Evolutionary conservation across 495 filamentous ascomycete genomes (phyloP).

Genomic region (Tirmania nivea): DNA sequence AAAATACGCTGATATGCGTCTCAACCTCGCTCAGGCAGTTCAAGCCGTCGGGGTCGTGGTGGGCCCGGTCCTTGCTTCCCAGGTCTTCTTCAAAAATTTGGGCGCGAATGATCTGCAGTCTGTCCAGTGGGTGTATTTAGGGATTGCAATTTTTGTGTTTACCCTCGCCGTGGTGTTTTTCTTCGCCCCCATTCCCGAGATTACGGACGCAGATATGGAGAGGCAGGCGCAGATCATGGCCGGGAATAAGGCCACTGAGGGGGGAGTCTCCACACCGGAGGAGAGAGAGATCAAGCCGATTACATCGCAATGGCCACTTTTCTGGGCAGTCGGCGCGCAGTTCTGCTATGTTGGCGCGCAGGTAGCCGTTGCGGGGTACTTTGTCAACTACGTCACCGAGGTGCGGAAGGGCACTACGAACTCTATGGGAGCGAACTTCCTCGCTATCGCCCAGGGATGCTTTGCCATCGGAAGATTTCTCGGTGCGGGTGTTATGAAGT

Average conservation of each 20-base stretch:
- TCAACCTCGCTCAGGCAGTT: slow-evolving; percentile 45
- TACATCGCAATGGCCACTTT: slow-evolving; percentile 40
- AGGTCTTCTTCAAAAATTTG: slow-evolving; percentile 42
- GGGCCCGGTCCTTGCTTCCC: slow-evolving; percentile 43
- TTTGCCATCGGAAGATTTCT: slow-evolving; percentile 35
- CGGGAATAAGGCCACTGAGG: neutral
- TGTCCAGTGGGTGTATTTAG: slow-evolving; percentile 59
- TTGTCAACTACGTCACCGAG: slow-evolving; percentile 39
- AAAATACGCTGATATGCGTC: slow-evolving; percentile 42
- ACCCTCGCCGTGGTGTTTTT: slow-evolving; percentile 42
- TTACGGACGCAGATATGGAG: slow-evolving; percentile 55
- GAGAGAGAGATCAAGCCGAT: slow-evolving; percentile 31
- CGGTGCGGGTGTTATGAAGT: slow-evolving; percentile 31
- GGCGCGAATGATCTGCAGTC: slow-evolving; percentile 29
- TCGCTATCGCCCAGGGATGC: slow-evolving; percentile 33
- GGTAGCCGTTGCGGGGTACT: slow-evolving; percentile 32
- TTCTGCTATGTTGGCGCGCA: slow-evolving; percentile 54
- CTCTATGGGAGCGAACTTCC: slow-evolving; percentile 29
- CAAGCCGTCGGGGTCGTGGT: slow-evolving; percentile 44
- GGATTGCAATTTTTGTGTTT: slow-evolving; percentile 47
- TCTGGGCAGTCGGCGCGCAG: slow-evolving; percentile 42
- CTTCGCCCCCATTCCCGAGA: slow-evolving; percentile 42
- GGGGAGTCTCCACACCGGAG: neutral
- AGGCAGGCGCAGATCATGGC: slow-evolving; percentile 26
- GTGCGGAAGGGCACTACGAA: slow-evolving; percentile 25